Evolutionary conservation across 768 basidiomycete genomes (phyloP).

Genomic region (Rhodosporidiobolus sp.): DNA sequence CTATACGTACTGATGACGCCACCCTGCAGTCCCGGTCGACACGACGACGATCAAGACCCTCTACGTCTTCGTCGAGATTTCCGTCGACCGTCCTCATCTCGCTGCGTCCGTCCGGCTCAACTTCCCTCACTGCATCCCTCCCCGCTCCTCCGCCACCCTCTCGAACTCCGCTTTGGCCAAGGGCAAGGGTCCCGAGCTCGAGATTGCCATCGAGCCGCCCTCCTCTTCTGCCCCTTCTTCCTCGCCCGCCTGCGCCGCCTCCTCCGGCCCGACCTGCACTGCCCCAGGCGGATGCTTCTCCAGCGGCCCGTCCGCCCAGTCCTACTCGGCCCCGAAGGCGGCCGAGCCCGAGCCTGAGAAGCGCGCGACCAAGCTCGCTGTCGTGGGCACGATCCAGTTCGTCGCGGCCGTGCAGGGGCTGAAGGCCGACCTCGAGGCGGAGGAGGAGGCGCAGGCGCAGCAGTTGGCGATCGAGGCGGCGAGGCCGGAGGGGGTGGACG

Average conservation of each 20-base stretch:
- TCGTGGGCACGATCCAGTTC: conserved; percentile 98
- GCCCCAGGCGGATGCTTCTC: background rate
- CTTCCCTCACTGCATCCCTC: conserved; percentile 61
- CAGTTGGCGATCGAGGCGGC: conserved; percentile 34
- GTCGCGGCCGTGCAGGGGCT: conserved; percentile 85
- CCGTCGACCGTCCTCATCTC: conserved; percentile 82
- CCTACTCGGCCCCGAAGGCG: background rate
- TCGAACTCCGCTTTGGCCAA: conserved; percentile 17
- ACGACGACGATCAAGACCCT: conserved; percentile 90
- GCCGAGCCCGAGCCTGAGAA: background rate
- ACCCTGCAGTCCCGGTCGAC: conserved; percentile 82
- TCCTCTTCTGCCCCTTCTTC: background rate
- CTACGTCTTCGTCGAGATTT: conserved; percentile 96
- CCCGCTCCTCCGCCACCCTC: background rate
- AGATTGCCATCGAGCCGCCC: conserved; percentile 57
- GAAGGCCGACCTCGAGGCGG: conserved; percentile 65
- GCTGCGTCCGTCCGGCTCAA: conserved; percentile 79
- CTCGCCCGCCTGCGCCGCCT: conserved; percentile 50
- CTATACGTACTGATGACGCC: background rate
- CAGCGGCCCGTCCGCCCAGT: background rate
- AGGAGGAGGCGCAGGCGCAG: conserved; percentile 4
- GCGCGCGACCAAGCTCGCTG: conserved; percentile 58
- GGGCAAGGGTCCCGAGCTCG: conserved; percentile 53
- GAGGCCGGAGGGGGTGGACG: conserved; percentile 26
- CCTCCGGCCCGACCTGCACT: background rate